Conservation (phyloP, 176 grass and related monocot species). For the Rhynchospora breviuscula region DNA sequence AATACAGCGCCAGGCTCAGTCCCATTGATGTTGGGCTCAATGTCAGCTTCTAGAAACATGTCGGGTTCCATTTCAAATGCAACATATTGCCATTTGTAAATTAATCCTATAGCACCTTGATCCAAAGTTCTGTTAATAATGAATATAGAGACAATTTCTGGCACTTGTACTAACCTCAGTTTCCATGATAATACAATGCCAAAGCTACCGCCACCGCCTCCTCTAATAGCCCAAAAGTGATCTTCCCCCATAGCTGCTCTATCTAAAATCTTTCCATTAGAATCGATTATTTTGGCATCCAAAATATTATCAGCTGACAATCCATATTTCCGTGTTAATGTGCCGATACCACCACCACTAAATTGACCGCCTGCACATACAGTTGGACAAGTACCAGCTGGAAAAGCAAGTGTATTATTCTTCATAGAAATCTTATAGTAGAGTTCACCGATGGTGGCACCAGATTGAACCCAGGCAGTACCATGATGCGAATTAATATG, state of each 20-base stretch:
- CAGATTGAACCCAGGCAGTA: conserved; percentile 10
- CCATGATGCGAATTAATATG: background rate
- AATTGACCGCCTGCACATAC: conserved; percentile 18
- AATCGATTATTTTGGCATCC: conserved; percentile 23
- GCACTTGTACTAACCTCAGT: conserved; percentile 16
- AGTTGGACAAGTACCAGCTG: background rate
- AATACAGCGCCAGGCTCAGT: conserved; percentile 17
- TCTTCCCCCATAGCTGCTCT: conserved; percentile 20
- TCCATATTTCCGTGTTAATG: conserved; percentile 7
- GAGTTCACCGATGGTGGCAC: conserved; percentile 19
- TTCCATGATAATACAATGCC: conserved; percentile 23
- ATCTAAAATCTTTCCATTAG: conserved; percentile 10
- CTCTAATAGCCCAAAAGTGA: conserved; percentile 31
- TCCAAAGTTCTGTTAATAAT: background rate
- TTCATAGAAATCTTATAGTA: conserved; percentile 8
- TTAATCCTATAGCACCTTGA: conserved; percentile 13
- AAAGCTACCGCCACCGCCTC: conserved; percentile 17
- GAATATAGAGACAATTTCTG: conserved; percentile 11
- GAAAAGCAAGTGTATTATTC: conserved; percentile 8
- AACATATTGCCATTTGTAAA: conserved; percentile 24
- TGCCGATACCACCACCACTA: conserved; percentile 20
- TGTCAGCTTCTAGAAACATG: conserved; percentile 18
- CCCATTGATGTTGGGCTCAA: background rate
- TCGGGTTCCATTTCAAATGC: background rate
- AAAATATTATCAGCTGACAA: conserved; percentile 26